Evolutionary conservation across 345 rosid species (phyloP).

Genomic region (Salix exigua): DNA sequence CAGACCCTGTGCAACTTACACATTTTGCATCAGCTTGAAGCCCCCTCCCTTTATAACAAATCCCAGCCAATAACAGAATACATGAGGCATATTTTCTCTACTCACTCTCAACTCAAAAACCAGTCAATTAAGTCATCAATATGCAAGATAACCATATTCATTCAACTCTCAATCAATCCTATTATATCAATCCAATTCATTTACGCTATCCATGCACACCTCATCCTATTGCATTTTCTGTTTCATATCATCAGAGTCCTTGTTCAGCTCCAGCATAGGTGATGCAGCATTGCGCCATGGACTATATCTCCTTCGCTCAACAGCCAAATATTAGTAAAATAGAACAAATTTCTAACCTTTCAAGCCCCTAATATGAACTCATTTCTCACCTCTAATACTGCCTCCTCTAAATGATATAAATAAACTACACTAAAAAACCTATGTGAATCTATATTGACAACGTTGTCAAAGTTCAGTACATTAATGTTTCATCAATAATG

Average conservation of each 20-base stretch:
- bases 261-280: not conserved
- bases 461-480: not conserved
- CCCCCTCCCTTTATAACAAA: not conserved
- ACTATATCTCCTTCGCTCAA: not conserved
- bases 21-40: not conserved
- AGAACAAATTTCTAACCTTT: not conserved
- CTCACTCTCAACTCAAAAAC: not conserved
- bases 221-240: not conserved
- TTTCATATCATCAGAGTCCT: not conserved
- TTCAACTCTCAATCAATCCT: not conserved
- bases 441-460: not conserved
- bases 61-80: not conserved
- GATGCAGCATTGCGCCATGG: not conserved
- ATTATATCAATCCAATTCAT: not conserved
- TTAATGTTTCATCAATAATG: not conserved
- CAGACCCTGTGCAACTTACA: not conserved
- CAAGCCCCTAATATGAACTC: not conserved
- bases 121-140: not conserved
- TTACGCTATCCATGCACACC: not conserved
- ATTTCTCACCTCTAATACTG: not conserved
- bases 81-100: not conserved
- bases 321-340: not conserved
- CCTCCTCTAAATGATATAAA: not conserved
- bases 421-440: not conserved
- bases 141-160: not conserved